Evolutionary conservation across 2,329 filamentous ascomycete genomes (phyloP).

Genomic region (Aspergillus ochraceoroseus): DNA sequence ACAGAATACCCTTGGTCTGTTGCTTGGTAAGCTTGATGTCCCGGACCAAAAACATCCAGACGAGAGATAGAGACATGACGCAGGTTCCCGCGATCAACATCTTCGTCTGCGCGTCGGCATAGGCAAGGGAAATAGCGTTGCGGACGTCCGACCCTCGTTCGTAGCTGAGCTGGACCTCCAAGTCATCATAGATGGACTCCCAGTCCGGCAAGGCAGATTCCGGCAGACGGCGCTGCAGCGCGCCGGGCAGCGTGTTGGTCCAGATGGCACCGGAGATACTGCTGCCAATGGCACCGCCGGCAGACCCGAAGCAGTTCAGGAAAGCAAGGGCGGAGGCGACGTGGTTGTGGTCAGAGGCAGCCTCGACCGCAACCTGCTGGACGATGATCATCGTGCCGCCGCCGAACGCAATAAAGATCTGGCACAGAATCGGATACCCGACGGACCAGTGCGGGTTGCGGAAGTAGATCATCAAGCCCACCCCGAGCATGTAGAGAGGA

Average conservation of each 20-base stretch:
- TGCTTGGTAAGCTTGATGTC: constrained; percentile 50
- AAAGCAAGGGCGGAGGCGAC: constrained; percentile 55
- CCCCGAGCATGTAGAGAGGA: constrained; percentile 51
- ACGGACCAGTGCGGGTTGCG: constrained; percentile 46
- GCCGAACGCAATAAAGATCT: constrained; percentile 55
- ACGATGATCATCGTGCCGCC: constrained; percentile 52
- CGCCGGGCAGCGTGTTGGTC: constrained; percentile 52
- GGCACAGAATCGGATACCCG: constrained; percentile 56
- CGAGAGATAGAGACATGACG: constrained; percentile 42
- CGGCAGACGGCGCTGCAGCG: constrained; percentile 31
- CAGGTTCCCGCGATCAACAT: constrained; percentile 51
- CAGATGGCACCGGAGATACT: constrained; percentile 60
- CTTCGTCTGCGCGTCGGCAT: constrained; percentile 51
- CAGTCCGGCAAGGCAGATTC: constrained; percentile 13
- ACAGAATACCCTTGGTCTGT: constrained; percentile 51
- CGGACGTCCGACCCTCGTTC: constrained; percentile 45
- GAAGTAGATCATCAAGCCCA: constrained; percentile 56
- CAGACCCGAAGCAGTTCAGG: constrained; percentile 51
- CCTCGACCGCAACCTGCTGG: constrained; percentile 54
- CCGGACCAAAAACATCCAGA: constrained; percentile 46
- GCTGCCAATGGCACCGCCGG: constrained; percentile 53
- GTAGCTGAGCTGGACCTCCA: constrained; percentile 28
- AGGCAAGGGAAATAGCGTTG: constrained; percentile 56
- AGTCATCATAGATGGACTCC: constrained; percentile 15
- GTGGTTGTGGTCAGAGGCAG: constrained; percentile 52